Percentiles rank a stretch among this genome's conserved stretches.
Evolutionary conservation across 2,329 filamentous ascomycete genomes (phyloP).

Genomic region (Nothopassalora personata): DNA sequence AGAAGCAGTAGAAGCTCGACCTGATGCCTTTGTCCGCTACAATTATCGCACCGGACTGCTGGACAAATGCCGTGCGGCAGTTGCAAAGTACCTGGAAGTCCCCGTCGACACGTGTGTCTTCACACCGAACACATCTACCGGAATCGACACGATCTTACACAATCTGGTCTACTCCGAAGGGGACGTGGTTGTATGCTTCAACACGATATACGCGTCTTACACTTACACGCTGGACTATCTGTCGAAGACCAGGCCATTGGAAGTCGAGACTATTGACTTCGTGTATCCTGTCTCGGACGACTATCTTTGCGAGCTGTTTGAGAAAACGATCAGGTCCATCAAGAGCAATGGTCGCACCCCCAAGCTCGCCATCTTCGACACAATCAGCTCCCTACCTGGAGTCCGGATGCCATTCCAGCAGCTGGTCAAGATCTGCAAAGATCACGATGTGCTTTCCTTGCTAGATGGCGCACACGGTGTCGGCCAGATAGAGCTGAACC

Average conservation of each 20-base stretch:
- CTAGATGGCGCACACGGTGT: constrained; percentile 82
- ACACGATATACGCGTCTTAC: constrained; percentile 71
- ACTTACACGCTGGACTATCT: constrained; percentile 67
- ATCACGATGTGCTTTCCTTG: constrained; percentile 63
- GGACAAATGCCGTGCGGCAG: constrained; percentile 57
- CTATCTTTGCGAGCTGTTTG: constrained; percentile 59
- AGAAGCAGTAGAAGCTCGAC: constrained; percentile 58
- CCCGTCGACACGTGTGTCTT: constrained; percentile 65
- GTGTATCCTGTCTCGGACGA: constrained; percentile 65
- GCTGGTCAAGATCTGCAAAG: constrained; percentile 58
- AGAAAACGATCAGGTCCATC: constrained; percentile 49
- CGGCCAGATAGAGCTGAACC: constrained; percentile 69
- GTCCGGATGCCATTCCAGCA: constrained; percentile 72
- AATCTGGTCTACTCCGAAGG: constrained; percentile 62
- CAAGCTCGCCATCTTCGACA: constrained; percentile 71
- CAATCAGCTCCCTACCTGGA: constrained; percentile 71
- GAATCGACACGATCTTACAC: constrained; percentile 69
- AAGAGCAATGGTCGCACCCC: constrained; percentile 55
- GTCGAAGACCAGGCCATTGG: constrained; percentile 56
- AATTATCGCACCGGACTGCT: constrained; percentile 56
- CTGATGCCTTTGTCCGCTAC: constrained; percentile 72
- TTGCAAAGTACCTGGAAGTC: constrained; percentile 62
- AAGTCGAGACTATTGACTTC: constrained; percentile 52
- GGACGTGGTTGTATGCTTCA: constrained; percentile 75
- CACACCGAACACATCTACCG: constrained; percentile 73